Base-by-base conservation (phyloP, 805 yeast genomes). In the Metschnikowia kunwiensis region DNA sequence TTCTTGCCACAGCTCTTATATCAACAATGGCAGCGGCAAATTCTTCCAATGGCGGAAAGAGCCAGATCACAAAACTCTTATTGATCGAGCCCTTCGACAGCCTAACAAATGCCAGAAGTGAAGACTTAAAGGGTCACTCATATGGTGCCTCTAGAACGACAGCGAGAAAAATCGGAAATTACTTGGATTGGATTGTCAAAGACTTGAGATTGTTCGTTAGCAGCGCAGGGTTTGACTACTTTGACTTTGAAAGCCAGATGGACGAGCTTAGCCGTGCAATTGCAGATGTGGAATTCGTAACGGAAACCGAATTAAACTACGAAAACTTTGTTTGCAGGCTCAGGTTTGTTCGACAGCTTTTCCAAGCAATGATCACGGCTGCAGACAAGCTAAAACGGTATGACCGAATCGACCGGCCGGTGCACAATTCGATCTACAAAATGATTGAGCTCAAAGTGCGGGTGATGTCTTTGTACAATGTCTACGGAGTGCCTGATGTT, bases 371-470 rank as follows among this genome's bases (percentile, higher is more conserved):
- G 32, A 19, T 22, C 2, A 5, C 12, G 6, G 11, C 32, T 3
- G 7, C 25, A 15, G 32, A 33, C 6, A 33, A 33, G 26, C 16
- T 33, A 12, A 33, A 27, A 12, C 26, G 36, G 3, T 33, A 33
- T 17, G 24, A 14, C 9, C 24, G 20, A 5, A 21, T 26, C 16
- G 26, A 33, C 12, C 1, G 11, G 2, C 18, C 22, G 2, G 9
- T 13, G 11, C 15, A 33, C 18, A 28, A 33, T 7, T 11, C 27
- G 12, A 13, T 27, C 5, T 16, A n/a, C 27, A 20, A 14, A 16
- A 33, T 33, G n/a, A 12, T 17, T 8, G 30, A 20, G 22, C 21
- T 33, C 9, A 15, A 18, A 5, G 25, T 33, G 7, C 14, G 27
- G 14, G 16, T n/a, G 16, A 5, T 24, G 5, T 2, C 24, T 23